phyloP scores from a whole-genome alignment of 148 eudicot species.

The Vaccinium myrtillus region DNA sequence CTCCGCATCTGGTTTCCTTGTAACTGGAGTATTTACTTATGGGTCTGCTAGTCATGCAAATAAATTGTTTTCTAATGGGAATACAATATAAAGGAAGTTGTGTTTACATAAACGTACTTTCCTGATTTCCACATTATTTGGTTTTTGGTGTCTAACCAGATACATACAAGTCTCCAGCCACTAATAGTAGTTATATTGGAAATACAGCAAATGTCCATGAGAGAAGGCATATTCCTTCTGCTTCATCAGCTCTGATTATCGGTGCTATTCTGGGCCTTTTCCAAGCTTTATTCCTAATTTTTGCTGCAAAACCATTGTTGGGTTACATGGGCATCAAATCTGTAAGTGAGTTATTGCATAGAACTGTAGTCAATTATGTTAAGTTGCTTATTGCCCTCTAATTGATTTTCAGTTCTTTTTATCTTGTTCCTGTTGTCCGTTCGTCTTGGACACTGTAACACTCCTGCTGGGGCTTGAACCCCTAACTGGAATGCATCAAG shows the following conservation, averaged over 20 bases:
- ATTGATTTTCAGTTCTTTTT: neutral
- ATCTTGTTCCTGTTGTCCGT: neutral
- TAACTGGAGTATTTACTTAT: neutral
- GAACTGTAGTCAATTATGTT: neutral
- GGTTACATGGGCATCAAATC: conserved; percentile 33
- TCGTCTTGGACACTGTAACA: neutral
- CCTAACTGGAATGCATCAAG: neutral
- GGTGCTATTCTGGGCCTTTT: conserved; percentile 35
- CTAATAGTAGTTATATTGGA: neutral
- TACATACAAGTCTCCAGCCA: neutral
- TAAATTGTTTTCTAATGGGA: neutral
- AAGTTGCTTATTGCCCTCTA: neutral
- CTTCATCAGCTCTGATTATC: conserved; percentile 36
- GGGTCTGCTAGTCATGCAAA: neutral
- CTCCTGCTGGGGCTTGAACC: neutral
- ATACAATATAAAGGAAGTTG: neutral
- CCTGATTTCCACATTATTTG: conserved; percentile 5
- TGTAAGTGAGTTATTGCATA: conserved; percentile 23
- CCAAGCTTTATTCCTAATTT: conserved; percentile 34
- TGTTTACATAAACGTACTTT: neutral
- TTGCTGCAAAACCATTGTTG: conserved; percentile 29
- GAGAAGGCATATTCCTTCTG: conserved; percentile 37
- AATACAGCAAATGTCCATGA: conserved; percentile 9
- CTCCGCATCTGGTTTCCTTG: conserved; percentile 29
- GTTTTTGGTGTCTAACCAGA: conserved; percentile 8